Evolutionary conservation across 75 land plant genomes (phyloP).

Genomic region (Pinus albicaulis): DNA sequence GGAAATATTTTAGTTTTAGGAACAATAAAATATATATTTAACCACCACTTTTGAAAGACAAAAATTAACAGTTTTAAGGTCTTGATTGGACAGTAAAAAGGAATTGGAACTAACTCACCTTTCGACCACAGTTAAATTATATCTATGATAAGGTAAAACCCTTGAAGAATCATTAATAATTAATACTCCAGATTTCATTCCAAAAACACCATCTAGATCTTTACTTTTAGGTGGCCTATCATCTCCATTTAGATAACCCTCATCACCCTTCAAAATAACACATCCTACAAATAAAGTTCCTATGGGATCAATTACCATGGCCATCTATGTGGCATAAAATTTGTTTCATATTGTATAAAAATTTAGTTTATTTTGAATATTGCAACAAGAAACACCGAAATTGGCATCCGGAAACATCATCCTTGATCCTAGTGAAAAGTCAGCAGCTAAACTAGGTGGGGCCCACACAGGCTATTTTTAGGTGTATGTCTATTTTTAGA

Average conservation of each 20-base stretch:
- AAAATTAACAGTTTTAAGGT: background rate
- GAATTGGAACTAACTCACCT: constrained; percentile 36
- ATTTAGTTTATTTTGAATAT: too few relatives aligned
- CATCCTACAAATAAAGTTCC: constrained; percentile 88
- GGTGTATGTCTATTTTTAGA: too few relatives aligned
- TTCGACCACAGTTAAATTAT: constrained; percentile 91
- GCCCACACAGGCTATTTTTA: too few relatives aligned
- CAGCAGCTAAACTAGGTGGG: too few relatives aligned
- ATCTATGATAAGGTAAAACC: constrained; percentile 96
- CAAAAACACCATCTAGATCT: constrained; percentile 96
- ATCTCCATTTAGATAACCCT: constrained; percentile 76
- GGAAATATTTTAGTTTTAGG: background rate
- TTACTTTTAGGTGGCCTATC: constrained; percentile 85
- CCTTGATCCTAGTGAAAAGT: too few relatives aligned
- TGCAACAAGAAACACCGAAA: too few relatives aligned
- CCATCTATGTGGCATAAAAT: constrained; percentile 97
- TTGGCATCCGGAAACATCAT: too few relatives aligned
- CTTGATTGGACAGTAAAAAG: background rate
- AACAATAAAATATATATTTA: background rate
- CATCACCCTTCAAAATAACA: constrained; percentile 93
- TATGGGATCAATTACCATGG: constrained; percentile 91
- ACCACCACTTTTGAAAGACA: constrained; percentile 2
- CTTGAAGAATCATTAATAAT: constrained; percentile 95
- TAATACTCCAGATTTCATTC: constrained; percentile 95
- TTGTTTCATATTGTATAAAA: constrained; percentile 98